These are phyloP conservation scores for Boletus vinaceobasis DNA, from an alignment of 768 basidiomycete genomes.

Conservation along the genomic window DNA sequence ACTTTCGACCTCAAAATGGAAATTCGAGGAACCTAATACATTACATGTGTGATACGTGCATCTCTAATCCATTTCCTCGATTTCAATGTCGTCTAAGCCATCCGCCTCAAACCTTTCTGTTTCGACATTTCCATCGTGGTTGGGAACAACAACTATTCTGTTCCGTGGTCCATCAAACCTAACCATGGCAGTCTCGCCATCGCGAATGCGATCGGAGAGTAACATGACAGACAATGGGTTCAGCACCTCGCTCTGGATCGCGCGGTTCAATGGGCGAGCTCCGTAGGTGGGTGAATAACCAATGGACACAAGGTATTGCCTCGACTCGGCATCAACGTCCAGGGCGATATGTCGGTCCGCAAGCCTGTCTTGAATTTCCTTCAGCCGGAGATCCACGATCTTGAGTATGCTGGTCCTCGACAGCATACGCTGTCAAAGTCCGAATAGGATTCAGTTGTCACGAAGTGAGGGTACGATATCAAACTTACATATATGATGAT, in stretches of 20 bases:
- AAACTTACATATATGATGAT: constrained; percentile 63
- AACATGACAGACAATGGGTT: constrained; percentile 87
- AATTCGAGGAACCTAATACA: neutral
- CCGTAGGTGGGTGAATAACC: constrained; percentile 85
- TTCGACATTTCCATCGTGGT: constrained; percentile 60
- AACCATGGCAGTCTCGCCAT: constrained; percentile 74
- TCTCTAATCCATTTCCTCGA: constrained; percentile 20
- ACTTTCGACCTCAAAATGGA: constrained; percentile 12
- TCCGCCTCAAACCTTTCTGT: constrained; percentile 53
- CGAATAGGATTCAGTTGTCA: constrained; percentile 26
- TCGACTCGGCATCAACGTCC: constrained; percentile 71
- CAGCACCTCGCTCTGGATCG: constrained; percentile 89
- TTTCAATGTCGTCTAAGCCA: constrained; percentile 51
- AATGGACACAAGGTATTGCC: constrained; percentile 67
- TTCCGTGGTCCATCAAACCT: constrained; percentile 82
- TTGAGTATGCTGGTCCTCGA: constrained; percentile 70
- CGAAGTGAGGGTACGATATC: neutral
- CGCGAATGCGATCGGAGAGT: constrained; percentile 76
- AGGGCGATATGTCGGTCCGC: constrained; percentile 76
- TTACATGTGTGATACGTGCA: neutral
- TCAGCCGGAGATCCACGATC: constrained; percentile 87
- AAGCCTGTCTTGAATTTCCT: constrained; percentile 82
- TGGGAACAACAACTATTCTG: constrained; percentile 71
- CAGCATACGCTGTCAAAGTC: constrained; percentile 62
- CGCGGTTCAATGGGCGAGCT: constrained; percentile 86